Base-by-base conservation (phyloP, 140 eudicot species). In the Stevia rebaudiana region DNA sequence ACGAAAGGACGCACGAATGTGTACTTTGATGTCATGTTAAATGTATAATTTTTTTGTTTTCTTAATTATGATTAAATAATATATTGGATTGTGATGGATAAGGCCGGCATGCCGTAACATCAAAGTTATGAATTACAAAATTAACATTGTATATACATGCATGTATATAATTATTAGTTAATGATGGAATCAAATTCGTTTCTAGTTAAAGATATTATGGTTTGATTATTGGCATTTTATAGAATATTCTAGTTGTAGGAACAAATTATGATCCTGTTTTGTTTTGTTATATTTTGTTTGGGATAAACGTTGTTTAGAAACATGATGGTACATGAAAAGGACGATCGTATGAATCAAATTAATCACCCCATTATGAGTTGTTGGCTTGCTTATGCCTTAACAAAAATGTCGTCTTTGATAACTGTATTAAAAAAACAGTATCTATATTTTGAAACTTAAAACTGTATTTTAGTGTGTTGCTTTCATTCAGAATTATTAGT, bases 101-200 rank as follows among this genome's bases (percentile, higher is more conserved):
- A 52, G 43, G 68, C 71, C 61, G 64, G 72, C 76, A 16, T 61
- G 75, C 75, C 82, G 82, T 78, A 61, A 52, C 82, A 64, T 52
- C 75, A 72, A 78, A 63, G 82, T 44, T 78, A 36, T 35, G 4
- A 53, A 46, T 72, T 11, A 41, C 40, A 17, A 28, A 2, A 28
- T 28, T n/a, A n/a, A 4, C 57, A 60, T 21, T 71, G 11, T 48
- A 39, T 60, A 31, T 13, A 21, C 33, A 43, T 25, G 6, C 8
- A 47, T 60, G 4, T 61, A 11, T 39, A 18, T 25, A 7, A 4
- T 8, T 7, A 12, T 18, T 41, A 28, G 54, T 52, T 39, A 11
- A 36, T 16, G 65, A 62, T 41, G 71, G 47, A 50, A 53, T 72
- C 48, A 52, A 25, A 35, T 30, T 51, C 6, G 42, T 63, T 60